A percentile compares a stretch with the other conserved stretches of the same genome.
Conservation (phyloP, 257 asterid species). For the Solanum virginianum region DNA sequence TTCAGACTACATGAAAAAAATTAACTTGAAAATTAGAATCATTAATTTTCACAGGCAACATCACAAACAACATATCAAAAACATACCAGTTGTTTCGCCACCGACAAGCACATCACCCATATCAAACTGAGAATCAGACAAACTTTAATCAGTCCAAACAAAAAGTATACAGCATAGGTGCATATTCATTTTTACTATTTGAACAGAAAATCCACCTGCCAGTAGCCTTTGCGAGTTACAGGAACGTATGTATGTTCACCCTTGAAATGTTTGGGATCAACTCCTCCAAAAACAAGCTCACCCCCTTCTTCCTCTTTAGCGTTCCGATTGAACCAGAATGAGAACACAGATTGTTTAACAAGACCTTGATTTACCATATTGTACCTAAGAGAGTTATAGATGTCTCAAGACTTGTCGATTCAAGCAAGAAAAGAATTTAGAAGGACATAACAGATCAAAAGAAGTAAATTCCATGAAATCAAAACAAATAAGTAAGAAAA, state of each 20-base stretch:
- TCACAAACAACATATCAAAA: background rate
- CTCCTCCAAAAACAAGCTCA: slow-evolving; percentile 87
- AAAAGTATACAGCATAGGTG: background rate
- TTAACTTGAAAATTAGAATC: background rate
- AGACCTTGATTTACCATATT: slow-evolving; percentile 74
- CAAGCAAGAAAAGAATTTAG: background rate
- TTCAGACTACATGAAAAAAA: no score
- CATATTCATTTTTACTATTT: background rate
- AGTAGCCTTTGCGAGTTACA: slow-evolving; percentile 77
- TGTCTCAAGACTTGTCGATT: background rate
- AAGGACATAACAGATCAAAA: background rate
- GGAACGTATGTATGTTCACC: slow-evolving; percentile 78
- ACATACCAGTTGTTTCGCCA: slow-evolving; percentile 63
- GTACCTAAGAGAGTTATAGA: slow-evolving; percentile 36
- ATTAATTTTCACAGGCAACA: background rate
- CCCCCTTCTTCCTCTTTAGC: slow-evolving; percentile 64
- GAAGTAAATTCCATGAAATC: background rate
- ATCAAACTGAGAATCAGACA: slow-evolving; percentile 43
- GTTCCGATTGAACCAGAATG: slow-evolving; percentile 77
- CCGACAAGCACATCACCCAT: slow-evolving; percentile 77
- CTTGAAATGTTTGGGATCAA: slow-evolving; percentile 64
- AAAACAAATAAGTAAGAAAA: background rate
- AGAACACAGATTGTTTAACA: slow-evolving; percentile 54
- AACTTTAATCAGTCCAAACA: background rate
- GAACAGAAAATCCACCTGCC: slow-evolving; percentile 53